Percentiles rank a stretch among this genome's conserved stretches.
Conservation (phyloP, 305 asterid species). For the Fraxinus greggii region DNA sequence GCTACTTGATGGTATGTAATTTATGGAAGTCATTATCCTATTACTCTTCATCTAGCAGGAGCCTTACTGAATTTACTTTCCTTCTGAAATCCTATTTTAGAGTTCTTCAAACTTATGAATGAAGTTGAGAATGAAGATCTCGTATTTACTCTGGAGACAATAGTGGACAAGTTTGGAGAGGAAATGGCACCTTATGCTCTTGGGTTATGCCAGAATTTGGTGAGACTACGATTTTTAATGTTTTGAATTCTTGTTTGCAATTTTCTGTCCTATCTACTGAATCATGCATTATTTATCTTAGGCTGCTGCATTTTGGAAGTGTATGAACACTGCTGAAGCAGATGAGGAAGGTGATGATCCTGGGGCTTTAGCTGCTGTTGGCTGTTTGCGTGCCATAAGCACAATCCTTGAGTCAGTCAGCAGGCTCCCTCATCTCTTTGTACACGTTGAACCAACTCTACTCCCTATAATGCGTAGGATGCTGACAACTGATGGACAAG, state of each 20-base stretch:
- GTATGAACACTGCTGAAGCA: conserved; percentile 85
- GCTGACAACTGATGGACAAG: conserved; percentile 99
- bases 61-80: conserved; percentile 15
- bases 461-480: conserved; percentile 95
- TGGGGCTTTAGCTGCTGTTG: conserved; percentile 99
- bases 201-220: conserved; percentile 98
- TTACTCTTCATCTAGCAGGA: conserved; percentile 7
- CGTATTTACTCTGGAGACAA: conserved; percentile 97
- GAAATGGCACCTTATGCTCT: conserved; percentile 99
- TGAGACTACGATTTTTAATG: conserved; percentile 28
- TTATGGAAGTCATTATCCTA: neutral
- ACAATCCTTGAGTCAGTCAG: conserved; percentile 96
- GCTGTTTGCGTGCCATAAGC: conserved; percentile 98
- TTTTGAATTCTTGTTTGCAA: conserved; percentile 12
- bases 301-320: conserved; percentile 99
- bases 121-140: conserved; percentile 99
- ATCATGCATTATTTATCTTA: conserved; percentile 27
- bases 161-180: conserved; percentile 99
- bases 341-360: conserved; percentile 99
- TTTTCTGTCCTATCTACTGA: neutral
- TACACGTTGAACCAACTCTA: conserved; percentile 79
- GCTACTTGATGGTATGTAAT: conserved; percentile 76
- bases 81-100: conserved; percentile 34
- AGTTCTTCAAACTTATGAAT: conserved; percentile 93
- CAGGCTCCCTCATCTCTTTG: conserved; percentile 88